Evolutionary conservation across 129 eudicot genomes (phyloP), one percentile per base, ranked within the genome.

Genomic region (Smallanthus sonchifolius): DNA sequence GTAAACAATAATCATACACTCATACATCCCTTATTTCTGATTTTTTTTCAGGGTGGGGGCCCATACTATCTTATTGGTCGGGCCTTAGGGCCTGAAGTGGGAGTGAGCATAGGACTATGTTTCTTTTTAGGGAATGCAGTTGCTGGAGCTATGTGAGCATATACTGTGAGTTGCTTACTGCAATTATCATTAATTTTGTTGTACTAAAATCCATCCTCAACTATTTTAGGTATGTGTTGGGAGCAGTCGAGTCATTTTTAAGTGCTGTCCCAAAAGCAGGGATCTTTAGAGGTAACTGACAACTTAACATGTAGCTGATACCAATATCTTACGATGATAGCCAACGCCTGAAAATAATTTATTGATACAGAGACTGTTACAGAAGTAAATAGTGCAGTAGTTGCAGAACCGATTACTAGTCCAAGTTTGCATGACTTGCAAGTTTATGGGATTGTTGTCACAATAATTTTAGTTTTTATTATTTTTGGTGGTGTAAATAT

Each of bases 1-100:
- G n/a, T n/a, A n/a, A n/a, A n/a, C n/a, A n/a, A n/a, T n/a, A n/a
- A n/a, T n/a, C n/a, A n/a, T n/a, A n/a, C n/a, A n/a, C n/a, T n/a
- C n/a, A n/a, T n/a, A n/a, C n/a, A n/a, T n/a, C n/a, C n/a, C n/a
- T n/a, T n/a, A n/a, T n/a, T n/a, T n/a, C n/a, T n/a, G n/a, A 49
- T 49, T 80, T 67, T 20, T 51, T 15, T 78, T 64, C 56, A 90
- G 98, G 98, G 98, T 47, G 97, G 98, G 57, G 98, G 98, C 20
- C 98, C 98, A 44, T 94, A 94, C 81, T 94, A 94, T 86, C 98
- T 94, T 80, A 94, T 94, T 77, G 98, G 98, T 68, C 97, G 98
- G 79, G 97, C 98, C 62, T 89, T 94, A 87, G 98, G 98, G 60
- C 98, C 98, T 24, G 98, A 94, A 81, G 98, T 94, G 78, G 98